Percentiles rank a stretch among this genome's conserved stretches.
Conservation (phyloP, 176 grass and related monocot genomes). For the Phragmites australis region DNA sequence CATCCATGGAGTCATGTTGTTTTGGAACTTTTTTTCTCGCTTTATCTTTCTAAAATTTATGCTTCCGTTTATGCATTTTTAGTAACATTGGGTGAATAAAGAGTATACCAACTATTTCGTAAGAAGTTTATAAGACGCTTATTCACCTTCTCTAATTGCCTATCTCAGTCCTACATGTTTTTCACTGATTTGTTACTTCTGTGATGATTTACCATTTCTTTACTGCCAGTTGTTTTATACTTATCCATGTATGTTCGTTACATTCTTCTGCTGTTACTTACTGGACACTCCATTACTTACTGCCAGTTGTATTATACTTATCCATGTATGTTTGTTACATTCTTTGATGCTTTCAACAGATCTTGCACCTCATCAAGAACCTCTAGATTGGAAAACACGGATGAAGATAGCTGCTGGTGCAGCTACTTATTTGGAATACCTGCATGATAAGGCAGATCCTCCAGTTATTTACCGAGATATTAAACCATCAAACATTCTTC, state of each 20-base stretch:
- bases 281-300: slow-evolving; percentile 10
- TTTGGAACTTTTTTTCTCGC: too few species aligned
- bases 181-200: background rate
- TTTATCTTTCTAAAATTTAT: too few species aligned
- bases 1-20: too few species aligned
- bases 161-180: too few species aligned
- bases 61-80: too few species aligned
- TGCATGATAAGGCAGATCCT: slow-evolving; percentile 66
- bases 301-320: background rate
- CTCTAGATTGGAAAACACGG: slow-evolving; percentile 71
- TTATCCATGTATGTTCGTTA: background rate
- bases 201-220: slow-evolving; percentile 20
- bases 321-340: background rate
- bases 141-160: too few species aligned
- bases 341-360: slow-evolving; percentile 47
- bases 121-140: too few species aligned
- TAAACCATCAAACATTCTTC: slow-evolving; percentile 82
- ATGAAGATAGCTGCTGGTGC: slow-evolving; percentile 83
- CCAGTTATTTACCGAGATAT: slow-evolving; percentile 83
- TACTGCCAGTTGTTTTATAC: background rate
- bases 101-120: too few species aligned
- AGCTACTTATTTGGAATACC: slow-evolving; percentile 73
- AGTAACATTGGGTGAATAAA: too few species aligned
- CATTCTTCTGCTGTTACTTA: slow-evolving; percentile 3
- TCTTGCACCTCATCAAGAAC: slow-evolving; percentile 47